Conservation (phyloP, 768 basidiomycete genomes). For the Paxillus rubicundulus region DNA sequence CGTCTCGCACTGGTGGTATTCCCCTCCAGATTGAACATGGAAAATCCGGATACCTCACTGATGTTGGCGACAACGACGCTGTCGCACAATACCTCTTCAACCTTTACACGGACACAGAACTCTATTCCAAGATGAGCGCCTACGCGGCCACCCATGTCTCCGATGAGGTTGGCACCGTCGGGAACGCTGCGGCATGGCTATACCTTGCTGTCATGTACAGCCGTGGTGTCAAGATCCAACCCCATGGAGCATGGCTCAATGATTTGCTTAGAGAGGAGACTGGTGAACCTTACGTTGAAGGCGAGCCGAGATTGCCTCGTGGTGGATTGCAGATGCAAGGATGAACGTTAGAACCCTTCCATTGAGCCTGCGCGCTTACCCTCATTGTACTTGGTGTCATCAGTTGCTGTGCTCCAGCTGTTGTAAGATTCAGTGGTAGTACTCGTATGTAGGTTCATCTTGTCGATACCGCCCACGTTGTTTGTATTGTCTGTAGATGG, state of each 20-base stretch:
- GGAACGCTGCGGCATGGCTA: slow-evolving; percentile 66
- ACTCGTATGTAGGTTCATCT: slow-evolving; percentile 1
- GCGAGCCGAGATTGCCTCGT: slow-evolving; percentile 74
- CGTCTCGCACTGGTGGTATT: slow-evolving; percentile 85
- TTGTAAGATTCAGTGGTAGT: not conserved
- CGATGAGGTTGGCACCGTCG: slow-evolving; percentile 83
- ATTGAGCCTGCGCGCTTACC: not conserved
- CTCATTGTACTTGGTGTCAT: slow-evolving; percentile 11
- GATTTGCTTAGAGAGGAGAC: slow-evolving; percentile 77
- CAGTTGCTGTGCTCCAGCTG: not conserved
- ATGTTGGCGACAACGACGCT: slow-evolving; percentile 68
- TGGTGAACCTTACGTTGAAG: slow-evolving; percentile 61
- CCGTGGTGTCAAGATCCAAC: slow-evolving; percentile 74
- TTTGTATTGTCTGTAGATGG: not conserved
- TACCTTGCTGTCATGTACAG: slow-evolving; percentile 78
- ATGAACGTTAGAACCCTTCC: slow-evolving; percentile 3
- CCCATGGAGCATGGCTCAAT: slow-evolving; percentile 83
- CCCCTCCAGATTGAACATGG: slow-evolving; percentile 89
- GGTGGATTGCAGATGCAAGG: slow-evolving; percentile 50
- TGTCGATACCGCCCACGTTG: not conserved
- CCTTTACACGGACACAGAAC: slow-evolving; percentile 68
- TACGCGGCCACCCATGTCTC: slow-evolving; percentile 75
- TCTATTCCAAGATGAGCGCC: slow-evolving; percentile 61
- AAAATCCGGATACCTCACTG: slow-evolving; percentile 83
- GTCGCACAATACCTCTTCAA: slow-evolving; percentile 78